Percentiles rank a stretch among this genome's conserved stretches.
These are phyloP conservation scores for Alternaria sp. DNA, from an alignment of 2,329 filamentous ascomycete genomes.

Conservation along the genomic window DNA sequence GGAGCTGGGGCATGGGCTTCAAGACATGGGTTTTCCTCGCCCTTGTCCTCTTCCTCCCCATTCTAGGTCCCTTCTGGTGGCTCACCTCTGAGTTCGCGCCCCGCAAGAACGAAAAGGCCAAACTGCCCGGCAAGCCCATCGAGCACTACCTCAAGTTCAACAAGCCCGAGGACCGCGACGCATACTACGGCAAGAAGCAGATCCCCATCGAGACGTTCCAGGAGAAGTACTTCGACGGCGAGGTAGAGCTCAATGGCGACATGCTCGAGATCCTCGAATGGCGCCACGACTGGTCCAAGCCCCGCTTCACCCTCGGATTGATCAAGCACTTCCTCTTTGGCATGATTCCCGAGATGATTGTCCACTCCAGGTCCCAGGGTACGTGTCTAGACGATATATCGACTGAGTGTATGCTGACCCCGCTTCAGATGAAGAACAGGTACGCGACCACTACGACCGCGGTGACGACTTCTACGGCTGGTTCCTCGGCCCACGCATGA, in stretches of 20 bases:
- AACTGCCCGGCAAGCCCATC: slow-evolving; percentile 81
- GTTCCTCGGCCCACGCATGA: slow-evolving; percentile 98
- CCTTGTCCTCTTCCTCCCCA: slow-evolving; percentile 77
- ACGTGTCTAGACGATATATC: slow-evolving; percentile 28
- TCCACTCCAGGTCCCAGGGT: slow-evolving; percentile 91
- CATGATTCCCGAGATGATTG: slow-evolving; percentile 87
- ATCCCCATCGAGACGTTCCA: slow-evolving; percentile 93
- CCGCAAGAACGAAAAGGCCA: slow-evolving; percentile 91
- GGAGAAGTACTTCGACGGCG: slow-evolving; percentile 96
- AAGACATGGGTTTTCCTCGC: slow-evolving; percentile 89
- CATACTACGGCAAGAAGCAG: slow-evolving; percentile 79
- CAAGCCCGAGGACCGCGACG: slow-evolving; percentile 62
- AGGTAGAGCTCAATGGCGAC: slow-evolving; percentile 96
- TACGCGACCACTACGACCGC: slow-evolving; percentile 95
- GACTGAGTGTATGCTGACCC: slow-evolving; percentile 6
- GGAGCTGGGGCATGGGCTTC: slow-evolving; percentile 82
- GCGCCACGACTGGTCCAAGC: slow-evolving; percentile 96
- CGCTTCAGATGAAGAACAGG: slow-evolving; percentile 88
- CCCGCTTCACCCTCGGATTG: slow-evolving; percentile 83
- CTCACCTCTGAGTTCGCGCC: slow-evolving; percentile 80
- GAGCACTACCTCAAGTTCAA: slow-evolving; percentile 92
- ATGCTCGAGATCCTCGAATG: slow-evolving; percentile 88
- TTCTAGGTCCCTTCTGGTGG: slow-evolving; percentile 84
- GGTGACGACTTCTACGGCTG: slow-evolving; percentile 98
- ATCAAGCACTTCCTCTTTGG: slow-evolving; percentile 88